Evolutionary conservation across 2,329 filamentous ascomycete species (phyloP), one percentile per base, ranked within the genome.

Genomic region (Fusarium abutilonis): DNA sequence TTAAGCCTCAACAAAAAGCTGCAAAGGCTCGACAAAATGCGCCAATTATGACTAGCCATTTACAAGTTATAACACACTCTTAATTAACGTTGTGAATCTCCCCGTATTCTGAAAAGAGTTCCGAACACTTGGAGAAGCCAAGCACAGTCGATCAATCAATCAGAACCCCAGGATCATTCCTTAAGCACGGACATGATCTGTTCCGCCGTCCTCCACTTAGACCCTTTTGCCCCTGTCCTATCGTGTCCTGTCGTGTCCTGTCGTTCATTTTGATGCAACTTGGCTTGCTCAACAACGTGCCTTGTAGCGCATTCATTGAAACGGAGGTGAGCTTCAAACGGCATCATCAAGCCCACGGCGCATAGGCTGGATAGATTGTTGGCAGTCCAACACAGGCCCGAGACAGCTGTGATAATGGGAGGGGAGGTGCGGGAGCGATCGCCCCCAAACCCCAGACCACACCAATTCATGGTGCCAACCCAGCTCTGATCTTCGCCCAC

Each of bases 351-450:
- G 17, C 35, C 32, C 26, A 17, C 26, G 4, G 31, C 19, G 19
- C 19, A 36, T 32, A 29, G 35, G 8, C 17, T 32, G 19, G 35
- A 14, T 17, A 14, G 23, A 19, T 32, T 39, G 39, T 42, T 51
- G 39, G 31, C 15, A 56, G 31, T 40, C 46, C 34, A 42, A 55
- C 21, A 7, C 32, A 31, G 39, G n/a, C 52, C 31, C 17, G 23
- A 36, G 35, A 31, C 26, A 42, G 19, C 17, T 35, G 38, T 45
- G 43, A 26, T 40, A 38, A 34, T 52, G 43, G 47, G 44, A 59
- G 64, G 56, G 69, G 70, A 72, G 71, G 71, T 73, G 71, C 71
- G 72, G 72, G 72, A 73, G 56, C 70, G 72, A 73, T 73, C 70
- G 70, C 64, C 69, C 68, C 68, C 60, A 68, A 65, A 70, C 68